Percentiles rank a stretch among this genome's conserved stretches.
Conservation (phyloP, 768 basidiomycete species). For the Lactarius quietus region DNA sequence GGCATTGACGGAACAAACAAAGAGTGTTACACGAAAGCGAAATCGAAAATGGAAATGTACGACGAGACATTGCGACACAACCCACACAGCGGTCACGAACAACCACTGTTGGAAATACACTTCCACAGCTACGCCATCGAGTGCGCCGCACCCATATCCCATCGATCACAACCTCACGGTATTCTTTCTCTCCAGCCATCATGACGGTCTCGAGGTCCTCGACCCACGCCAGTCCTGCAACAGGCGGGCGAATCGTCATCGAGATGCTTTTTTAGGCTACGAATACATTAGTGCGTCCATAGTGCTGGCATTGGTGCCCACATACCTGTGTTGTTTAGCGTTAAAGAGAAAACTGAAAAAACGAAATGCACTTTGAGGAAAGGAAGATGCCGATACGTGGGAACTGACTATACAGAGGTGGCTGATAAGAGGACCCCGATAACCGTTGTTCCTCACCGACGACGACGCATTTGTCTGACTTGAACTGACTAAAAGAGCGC, state of each 20-base stretch:
- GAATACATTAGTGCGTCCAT: slow-evolving; percentile 25
- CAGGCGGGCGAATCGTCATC: slow-evolving; percentile 73
- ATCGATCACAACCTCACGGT: slow-evolving; percentile 42
- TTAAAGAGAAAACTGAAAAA: slow-evolving; percentile 32
- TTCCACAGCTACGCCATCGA: slow-evolving; percentile 37
- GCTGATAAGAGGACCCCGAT: slow-evolving; percentile 28
- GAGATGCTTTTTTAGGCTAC: slow-evolving; percentile 87
- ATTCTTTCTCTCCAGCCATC: slow-evolving; percentile 65
- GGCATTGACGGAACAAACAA: slow-evolving; percentile 25
- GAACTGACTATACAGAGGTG: slow-evolving; percentile 36
- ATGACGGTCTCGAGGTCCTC: slow-evolving; percentile 89
- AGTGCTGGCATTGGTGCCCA: slow-evolving; percentile 10
- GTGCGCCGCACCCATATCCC: slow-evolving; percentile 87
- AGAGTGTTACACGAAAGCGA: neutral
- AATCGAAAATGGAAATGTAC: slow-evolving; percentile 49
- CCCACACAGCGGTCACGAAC: slow-evolving; percentile 70
- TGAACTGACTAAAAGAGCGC: slow-evolving; percentile 41
- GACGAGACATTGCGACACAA: slow-evolving; percentile 86
- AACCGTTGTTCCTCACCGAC: slow-evolving; percentile 13
- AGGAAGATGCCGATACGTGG: slow-evolving; percentile 21
- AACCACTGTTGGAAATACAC: slow-evolving; percentile 42
- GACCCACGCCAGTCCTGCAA: slow-evolving; percentile 65
- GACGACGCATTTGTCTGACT: slow-evolving; percentile 23
- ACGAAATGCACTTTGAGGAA: neutral
- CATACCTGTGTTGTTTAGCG: slow-evolving; percentile 65